phyloP scores from a whole-genome alignment of 371 early-diverging fungal genomes.

The Chytridium lagenaria region DNA sequence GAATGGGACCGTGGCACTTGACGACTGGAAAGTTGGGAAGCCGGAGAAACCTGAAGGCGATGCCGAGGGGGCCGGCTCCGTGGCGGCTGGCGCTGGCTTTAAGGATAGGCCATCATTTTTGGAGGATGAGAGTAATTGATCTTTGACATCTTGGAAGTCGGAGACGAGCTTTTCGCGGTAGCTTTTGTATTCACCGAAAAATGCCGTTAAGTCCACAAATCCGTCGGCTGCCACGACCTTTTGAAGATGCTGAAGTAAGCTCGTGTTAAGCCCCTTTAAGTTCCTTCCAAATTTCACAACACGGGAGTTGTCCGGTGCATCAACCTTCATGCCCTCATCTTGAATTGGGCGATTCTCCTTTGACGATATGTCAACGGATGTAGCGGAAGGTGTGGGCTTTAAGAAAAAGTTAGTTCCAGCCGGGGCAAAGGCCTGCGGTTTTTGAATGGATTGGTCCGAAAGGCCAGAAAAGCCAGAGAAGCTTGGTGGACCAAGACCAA shows the following conservation, averaged over 20 bases:
- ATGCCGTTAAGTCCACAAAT: slow-evolving; percentile 19
- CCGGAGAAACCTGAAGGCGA: slow-evolving; percentile 3
- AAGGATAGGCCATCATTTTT: neutral
- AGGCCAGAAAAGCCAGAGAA: no score
- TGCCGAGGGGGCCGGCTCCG: neutral
- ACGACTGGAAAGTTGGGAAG: neutral
- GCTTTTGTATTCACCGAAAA: neutral
- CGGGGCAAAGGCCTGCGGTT: no score
- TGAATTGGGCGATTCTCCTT: no score
- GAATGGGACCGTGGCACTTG: neutral
- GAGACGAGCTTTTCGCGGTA: neutral
- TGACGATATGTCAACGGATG: no score
- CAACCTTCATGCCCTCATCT: neutral
- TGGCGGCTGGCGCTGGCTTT: neutral
- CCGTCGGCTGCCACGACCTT: neutral
- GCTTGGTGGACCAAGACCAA: no score
- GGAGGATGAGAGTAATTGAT: neutral
- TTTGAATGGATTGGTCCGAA: no score
- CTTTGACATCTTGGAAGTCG: slow-evolving; percentile 10
- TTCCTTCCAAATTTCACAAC: neutral
- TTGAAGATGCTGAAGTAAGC: slow-evolving; percentile 7
- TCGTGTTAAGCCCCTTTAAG: slow-evolving; percentile 21
- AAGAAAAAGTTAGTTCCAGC: no score
- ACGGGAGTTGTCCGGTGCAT: neutral
- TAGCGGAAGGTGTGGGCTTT: no score